Evolutionary conservation across 345 rosid genomes (phyloP).

Genomic region (Acer negundo): DNA sequence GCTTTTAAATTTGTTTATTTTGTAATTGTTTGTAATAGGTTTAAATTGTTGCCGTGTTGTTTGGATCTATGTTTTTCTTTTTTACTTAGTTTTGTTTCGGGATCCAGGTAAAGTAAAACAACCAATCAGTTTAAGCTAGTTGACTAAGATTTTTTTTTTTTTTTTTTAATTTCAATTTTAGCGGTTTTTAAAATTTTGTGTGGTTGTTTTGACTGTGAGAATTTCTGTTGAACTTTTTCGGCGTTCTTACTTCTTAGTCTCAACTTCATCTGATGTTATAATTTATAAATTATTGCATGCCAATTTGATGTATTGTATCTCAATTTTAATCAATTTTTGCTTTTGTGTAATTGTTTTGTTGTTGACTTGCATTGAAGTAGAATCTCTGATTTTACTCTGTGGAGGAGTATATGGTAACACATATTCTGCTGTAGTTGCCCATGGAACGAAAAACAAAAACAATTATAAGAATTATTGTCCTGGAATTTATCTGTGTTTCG

Average conservation of each 20-base stretch:
- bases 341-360: not conserved
- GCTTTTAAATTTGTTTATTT: not conserved
- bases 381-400: not conserved
- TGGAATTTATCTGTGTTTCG: not conserved
- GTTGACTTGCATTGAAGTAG: not conserved
- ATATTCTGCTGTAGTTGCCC: not conserved
- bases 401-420: not conserved
- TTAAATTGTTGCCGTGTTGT: not conserved
- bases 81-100: not conserved
- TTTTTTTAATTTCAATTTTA: too few species aligned
- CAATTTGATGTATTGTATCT: not conserved
- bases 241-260: too few species aligned
- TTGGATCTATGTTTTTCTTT: constrained; percentile 1
- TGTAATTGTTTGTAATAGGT: not conserved
- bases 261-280: too few species aligned
- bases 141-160: not conserved
- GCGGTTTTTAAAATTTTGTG: too few species aligned
- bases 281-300: too few species aligned
- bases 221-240: too few species aligned
- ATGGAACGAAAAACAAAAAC: too few species aligned
- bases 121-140: not conserved
- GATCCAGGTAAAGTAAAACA: not conserved
- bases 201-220: too few species aligned
- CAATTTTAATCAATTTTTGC: too few species aligned
- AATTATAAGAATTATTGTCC: not conserved